Percentiles rank a stretch among this genome's conserved stretches.
phyloP scores from a whole-genome alignment of 495 filamentous ascomycete species.

The Penicillium turbatum region DNA sequence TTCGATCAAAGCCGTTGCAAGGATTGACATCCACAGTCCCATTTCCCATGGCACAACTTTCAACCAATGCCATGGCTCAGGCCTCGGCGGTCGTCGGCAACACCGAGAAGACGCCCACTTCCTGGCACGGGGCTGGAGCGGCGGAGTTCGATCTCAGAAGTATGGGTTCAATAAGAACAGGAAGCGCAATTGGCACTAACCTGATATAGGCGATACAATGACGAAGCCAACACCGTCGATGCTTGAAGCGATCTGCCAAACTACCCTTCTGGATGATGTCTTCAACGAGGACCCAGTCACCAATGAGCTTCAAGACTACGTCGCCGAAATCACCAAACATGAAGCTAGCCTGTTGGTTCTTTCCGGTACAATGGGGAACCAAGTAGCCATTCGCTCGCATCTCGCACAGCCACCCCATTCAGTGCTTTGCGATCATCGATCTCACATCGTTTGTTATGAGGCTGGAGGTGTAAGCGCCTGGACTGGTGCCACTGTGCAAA shows the following conservation, averaged over 20 bases:
- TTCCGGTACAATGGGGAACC: constrained; percentile 82
- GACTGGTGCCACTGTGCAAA: constrained; percentile 41
- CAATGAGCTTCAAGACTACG: constrained; percentile 61
- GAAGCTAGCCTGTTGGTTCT: constrained; percentile 69
- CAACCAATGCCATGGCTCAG: constrained; percentile 18
- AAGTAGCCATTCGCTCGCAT: constrained; percentile 47
- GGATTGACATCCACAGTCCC: background rate
- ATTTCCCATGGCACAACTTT: constrained; percentile 23
- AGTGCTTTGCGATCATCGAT: constrained; percentile 44
- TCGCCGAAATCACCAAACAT: constrained; percentile 67
- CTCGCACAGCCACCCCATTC: constrained; percentile 48
- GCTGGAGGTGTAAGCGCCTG: constrained; percentile 47
- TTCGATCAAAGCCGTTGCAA: background rate
- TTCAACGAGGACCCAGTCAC: constrained; percentile 80
- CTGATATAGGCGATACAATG: constrained; percentile 59
- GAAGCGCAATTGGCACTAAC: constrained; percentile 1
- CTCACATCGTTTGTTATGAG: constrained; percentile 48
- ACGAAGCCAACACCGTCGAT: constrained; percentile 81
- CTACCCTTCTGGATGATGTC: constrained; percentile 74
- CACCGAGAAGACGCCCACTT: constrained; percentile 27
- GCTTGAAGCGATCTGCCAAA: constrained; percentile 60
- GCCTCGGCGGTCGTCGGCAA: constrained; percentile 4
- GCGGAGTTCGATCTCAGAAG: constrained; percentile 60
- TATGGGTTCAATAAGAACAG: constrained; percentile 24
- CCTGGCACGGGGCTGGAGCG: constrained; percentile 57